A percentile compares a stretch with the other conserved stretches of the same genome.
These are phyloP conservation scores for Osmozyma mogii DNA, from an alignment of 805 yeast genomes.

Conservation along the genomic window DNA sequence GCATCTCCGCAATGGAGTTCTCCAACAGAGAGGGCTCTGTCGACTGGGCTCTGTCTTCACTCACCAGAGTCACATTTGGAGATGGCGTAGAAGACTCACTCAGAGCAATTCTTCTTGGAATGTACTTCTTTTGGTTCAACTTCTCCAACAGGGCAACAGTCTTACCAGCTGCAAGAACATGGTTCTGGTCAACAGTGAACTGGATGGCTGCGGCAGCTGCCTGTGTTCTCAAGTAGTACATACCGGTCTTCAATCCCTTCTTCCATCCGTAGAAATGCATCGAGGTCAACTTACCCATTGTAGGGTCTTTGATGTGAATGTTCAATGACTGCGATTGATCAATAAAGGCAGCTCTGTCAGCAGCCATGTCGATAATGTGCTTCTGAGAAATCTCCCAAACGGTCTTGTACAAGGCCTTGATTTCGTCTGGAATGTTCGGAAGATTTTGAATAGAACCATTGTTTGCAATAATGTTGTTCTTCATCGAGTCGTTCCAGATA, in stretches of 20 bases:
- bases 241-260: slow-evolving; percentile 96
- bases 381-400: slow-evolving; percentile 96
- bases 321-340: slow-evolving; percentile 94
- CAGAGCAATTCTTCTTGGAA: slow-evolving; percentile 13
- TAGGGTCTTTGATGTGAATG: slow-evolving; percentile 80
- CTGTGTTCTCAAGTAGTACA: slow-evolving; percentile 95
- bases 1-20: slow-evolving; percentile 39
- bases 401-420: slow-evolving; percentile 49
- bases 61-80: slow-evolving; percentile 5
- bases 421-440: slow-evolving; percentile 46
- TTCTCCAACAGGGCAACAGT: slow-evolving; percentile 32
- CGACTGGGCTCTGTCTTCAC: slow-evolving; percentile 18
- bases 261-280: slow-evolving; percentile 99
- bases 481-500: slow-evolving; percentile 50
- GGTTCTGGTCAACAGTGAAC: slow-evolving; percentile 49
- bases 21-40: slow-evolving; percentile 38
- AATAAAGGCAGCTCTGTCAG: slow-evolving; percentile 60
- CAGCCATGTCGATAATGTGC: slow-evolving; percentile 52
- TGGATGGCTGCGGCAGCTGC: slow-evolving; percentile 97
- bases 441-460: slow-evolving; percentile 52
- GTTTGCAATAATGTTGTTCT: slow-evolving; percentile 46
- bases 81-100: slow-evolving; percentile 17
- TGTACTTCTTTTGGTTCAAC: slow-evolving; percentile 32
- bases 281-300: slow-evolving; percentile 92
- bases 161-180: slow-evolving; percentile 31